Percentiles rank a stretch among this genome's conserved stretches.
Conservation (phyloP, 768 basidiomycete genomes). For the Trametes coccinea region DNA sequence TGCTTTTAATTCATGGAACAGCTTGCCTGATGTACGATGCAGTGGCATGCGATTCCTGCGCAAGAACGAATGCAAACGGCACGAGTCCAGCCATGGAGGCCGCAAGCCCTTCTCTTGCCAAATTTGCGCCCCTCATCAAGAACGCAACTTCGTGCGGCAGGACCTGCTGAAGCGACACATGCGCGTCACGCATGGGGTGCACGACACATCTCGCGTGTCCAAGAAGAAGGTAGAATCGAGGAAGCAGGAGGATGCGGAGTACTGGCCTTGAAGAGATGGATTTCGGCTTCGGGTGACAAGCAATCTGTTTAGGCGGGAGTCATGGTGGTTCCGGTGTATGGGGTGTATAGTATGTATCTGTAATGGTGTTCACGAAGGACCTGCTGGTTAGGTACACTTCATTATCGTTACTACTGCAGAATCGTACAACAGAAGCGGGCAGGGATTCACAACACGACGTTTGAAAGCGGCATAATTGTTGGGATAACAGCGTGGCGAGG, state of each 20-base stretch:
- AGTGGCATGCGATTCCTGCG: constrained; percentile 67
- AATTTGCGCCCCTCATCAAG: constrained; percentile 45
- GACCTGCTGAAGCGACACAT: constrained; percentile 69
- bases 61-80: constrained; percentile 78
- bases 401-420: no score
- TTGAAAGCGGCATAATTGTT: no score
- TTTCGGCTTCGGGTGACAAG: background rate
- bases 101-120: constrained; percentile 58
- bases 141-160: constrained; percentile 61
- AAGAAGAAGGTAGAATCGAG: constrained; percentile 32
- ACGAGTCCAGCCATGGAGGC: constrained; percentile 65
- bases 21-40: background rate
- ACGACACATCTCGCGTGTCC: constrained; percentile 32
- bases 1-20: background rate
- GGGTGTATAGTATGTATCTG: no score
- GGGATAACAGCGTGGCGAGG: no score
- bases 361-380: no score
- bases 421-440: no score
- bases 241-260: constrained; percentile 15
- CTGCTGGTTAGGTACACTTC: no score
- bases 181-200: constrained; percentile 53
- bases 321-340: background rate
- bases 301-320: background rate
- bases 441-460: no score
- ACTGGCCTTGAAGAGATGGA: constrained; percentile 13